Conservation (phyloP, 2,329 filamentous ascomycete species). For the Penicillium sp. region DNA sequence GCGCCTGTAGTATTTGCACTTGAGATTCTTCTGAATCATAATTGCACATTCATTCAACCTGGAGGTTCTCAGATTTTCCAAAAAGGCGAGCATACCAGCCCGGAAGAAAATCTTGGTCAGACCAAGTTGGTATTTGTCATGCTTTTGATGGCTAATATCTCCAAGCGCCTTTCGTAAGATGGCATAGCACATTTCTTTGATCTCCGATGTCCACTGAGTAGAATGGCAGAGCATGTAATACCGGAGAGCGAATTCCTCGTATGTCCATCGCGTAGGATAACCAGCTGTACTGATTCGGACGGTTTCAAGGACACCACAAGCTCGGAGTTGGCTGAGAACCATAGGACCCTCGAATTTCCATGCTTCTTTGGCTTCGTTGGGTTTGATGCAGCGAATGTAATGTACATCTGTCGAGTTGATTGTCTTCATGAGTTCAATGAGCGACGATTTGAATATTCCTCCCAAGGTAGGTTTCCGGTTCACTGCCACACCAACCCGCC, state of each 20-base stretch:
- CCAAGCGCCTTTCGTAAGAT: slow-evolving; percentile 87
- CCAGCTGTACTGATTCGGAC: slow-evolving; percentile 96
- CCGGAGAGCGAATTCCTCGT: slow-evolving; percentile 93
- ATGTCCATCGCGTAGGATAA: slow-evolving; percentile 97
- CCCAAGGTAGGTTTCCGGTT: slow-evolving; percentile 95
- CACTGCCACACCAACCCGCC: slow-evolving; percentile 85
- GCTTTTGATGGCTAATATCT: slow-evolving; percentile 65
- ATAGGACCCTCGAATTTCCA: slow-evolving; percentile 99
- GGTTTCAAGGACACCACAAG: slow-evolving; percentile 97
- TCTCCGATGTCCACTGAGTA: slow-evolving; percentile 84
- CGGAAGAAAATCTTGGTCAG: slow-evolving; percentile 99
- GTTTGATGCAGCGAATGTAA: slow-evolving; percentile 98
- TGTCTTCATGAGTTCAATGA: slow-evolving; percentile 96
- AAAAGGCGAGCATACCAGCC: slow-evolving; percentile 95
- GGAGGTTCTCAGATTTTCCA: slow-evolving; percentile 88
- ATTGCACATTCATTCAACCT: slow-evolving; percentile 90
- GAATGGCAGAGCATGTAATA: slow-evolving; percentile 98
- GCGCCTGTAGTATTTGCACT: slow-evolving; percentile 89
- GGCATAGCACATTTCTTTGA: slow-evolving; percentile 86
- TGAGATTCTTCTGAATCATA: slow-evolving; percentile 98
- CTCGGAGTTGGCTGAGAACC: slow-evolving; percentile 94
- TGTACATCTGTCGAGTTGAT: slow-evolving; percentile 98
- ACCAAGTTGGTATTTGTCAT: slow-evolving; percentile 96
- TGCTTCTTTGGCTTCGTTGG: slow-evolving; percentile 91
- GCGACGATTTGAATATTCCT: slow-evolving; percentile 96